phyloP scores from a whole-genome alignment of 116 monocot species.

The Posidonia oceanica region DNA sequence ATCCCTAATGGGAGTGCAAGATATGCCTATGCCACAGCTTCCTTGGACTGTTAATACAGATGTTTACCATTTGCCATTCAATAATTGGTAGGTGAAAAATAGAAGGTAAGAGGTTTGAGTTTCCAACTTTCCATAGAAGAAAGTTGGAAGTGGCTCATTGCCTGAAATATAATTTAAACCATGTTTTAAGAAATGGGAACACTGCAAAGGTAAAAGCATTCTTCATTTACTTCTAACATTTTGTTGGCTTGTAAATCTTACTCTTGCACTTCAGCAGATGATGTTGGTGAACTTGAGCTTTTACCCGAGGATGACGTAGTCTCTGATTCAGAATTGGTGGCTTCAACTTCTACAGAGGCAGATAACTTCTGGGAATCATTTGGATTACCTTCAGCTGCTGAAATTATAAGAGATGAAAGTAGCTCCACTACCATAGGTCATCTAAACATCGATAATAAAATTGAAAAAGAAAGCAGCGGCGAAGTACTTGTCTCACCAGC shows the following conservation, averaged over 20 bases:
- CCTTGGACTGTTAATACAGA: too few relatives aligned
- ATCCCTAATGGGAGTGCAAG: too few relatives aligned
- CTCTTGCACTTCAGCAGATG: not conserved
- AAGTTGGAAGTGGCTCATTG: too few relatives aligned
- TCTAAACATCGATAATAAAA: slow-evolving; percentile 5
- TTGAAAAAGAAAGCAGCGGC: slow-evolving; percentile 1
- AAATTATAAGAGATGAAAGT: slow-evolving; percentile 20
- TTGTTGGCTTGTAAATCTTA: not conserved
- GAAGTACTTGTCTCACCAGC: slow-evolving; percentile 8
- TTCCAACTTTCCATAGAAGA: too few relatives aligned
- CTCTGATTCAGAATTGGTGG: slow-evolving; percentile 8
- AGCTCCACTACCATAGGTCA: slow-evolving; percentile 12
- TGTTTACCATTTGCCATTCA: too few relatives aligned
- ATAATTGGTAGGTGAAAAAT: too few relatives aligned
- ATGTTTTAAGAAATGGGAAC: not conserved
- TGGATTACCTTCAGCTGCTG: slow-evolving; percentile 16
- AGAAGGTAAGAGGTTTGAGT: too few relatives aligned
- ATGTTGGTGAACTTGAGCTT: slow-evolving; percentile 17
- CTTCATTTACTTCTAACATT: not conserved
- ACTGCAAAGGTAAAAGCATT: not conserved
- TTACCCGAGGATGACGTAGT: slow-evolving; percentile 12
- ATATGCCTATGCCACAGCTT: too few relatives aligned
- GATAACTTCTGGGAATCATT: slow-evolving; percentile 24
- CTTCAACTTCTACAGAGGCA: slow-evolving; percentile 16
- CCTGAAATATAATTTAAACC: too few relatives aligned